Base-by-base conservation (phyloP, 768 basidiomycete species). In the Boletus patriciae region DNA sequence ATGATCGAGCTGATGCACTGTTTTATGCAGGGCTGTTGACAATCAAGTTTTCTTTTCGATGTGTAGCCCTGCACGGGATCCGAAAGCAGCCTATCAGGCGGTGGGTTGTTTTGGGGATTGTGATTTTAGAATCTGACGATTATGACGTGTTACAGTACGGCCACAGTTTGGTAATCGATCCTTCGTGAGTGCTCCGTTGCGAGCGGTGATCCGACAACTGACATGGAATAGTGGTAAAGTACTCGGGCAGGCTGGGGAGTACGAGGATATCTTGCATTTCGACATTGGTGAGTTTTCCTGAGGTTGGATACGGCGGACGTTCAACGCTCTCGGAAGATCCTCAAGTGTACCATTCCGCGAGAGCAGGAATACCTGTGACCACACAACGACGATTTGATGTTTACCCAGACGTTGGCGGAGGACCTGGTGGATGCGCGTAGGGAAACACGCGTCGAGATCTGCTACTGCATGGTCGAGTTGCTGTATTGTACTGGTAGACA, bases 1-100 rank as follows among this genome's bases (percentile, higher is more conserved):
- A 19, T 48, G 25, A 25, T 23, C n/a, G 18, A 42, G 42, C 52
- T 66, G 40, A 71, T 19, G 9, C 29, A 45, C 31, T 13, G 11
- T 13, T 50, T 11, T 52, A n/a, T 60, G 21, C 64, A 94, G 95
- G 55, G 97, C 97, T 7, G 83, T 94, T 23, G 97, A 99, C 69
- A 98, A 98, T 66, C 95, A 98, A 73, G 83, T 98, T n/a, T 99
- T 83, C 75, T 84, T 98, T 59, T 82, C 90, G 1, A 96, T 95
- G 93, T 96, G 94, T 68, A 97, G 94, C 54, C 94, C 95, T 31
- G 96, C 97, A 3, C 83, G 95, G 23, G 88, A 96, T 62, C 66
- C 88, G 62, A 83, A 74, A 11, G 90, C 92, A 19, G 80, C 80
- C 16, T 98, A 98, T 71, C 93, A 97, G 67, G 94, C 96, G 54